Evolutionary conservation across 495 filamentous ascomycete genomes (phyloP).

Genomic region (Aspergillus cristatus): DNA sequence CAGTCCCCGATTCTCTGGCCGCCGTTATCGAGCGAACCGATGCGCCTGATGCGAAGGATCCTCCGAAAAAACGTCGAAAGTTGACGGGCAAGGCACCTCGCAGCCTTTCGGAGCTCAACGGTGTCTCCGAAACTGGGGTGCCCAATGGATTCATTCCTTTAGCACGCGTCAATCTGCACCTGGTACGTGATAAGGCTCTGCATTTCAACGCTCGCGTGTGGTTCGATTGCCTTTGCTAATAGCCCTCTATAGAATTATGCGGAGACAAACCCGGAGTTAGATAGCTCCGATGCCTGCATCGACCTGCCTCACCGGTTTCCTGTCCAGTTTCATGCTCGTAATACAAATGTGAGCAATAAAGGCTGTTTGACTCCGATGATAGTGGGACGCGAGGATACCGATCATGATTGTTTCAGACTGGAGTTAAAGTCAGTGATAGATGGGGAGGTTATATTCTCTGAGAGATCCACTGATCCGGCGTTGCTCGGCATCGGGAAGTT

Average conservation of each 20-base stretch:
- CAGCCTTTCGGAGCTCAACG: slow-evolving; percentile 14
- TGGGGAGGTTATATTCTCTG: slow-evolving; percentile 10
- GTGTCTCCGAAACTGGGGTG: slow-evolving; percentile 11
- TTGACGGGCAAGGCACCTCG: slow-evolving; percentile 8
- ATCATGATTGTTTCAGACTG: slow-evolving; percentile 10
- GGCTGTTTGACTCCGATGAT: no score
- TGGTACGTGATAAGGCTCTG: slow-evolving; percentile 17
- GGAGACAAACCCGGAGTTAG: neutral
- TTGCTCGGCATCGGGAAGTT: slow-evolving; percentile 13
- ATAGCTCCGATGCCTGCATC: neutral
- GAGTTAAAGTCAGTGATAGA: slow-evolving; percentile 8
- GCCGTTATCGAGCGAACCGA: slow-evolving; percentile 13
- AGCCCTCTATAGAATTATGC: slow-evolving; percentile 13
- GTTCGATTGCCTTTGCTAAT: slow-evolving; percentile 6
- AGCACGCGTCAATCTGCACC: slow-evolving; percentile 20
- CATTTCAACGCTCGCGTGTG: no score
- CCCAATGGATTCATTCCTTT: slow-evolving; percentile 31
- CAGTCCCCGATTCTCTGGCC: slow-evolving; percentile 17
- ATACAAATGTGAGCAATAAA: no score
- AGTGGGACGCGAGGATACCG: neutral
- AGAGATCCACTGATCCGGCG: slow-evolving; percentile 10
- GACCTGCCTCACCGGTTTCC: slow-evolving; percentile 9
- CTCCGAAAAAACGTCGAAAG: slow-evolving; percentile 31
- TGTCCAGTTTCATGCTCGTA: slow-evolving; percentile 5
- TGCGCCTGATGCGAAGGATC: slow-evolving; percentile 8